phyloP scores from a whole-genome alignment of 306 rosid species.

The Rubus idaeus region DNA sequence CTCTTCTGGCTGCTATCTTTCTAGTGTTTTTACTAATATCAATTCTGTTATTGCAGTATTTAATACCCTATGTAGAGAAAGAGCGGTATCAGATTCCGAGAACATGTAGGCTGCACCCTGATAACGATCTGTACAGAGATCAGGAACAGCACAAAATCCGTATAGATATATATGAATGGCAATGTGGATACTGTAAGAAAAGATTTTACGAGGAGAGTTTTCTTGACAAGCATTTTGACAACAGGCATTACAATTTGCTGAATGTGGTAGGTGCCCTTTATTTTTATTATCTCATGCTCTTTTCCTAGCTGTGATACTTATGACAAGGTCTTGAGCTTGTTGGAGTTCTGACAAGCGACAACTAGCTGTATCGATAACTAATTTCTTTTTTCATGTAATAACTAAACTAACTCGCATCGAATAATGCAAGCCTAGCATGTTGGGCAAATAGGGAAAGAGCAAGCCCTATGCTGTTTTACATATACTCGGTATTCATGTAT shows the following conservation, averaged over 20 bases:
- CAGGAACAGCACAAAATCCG: constrained; percentile 84
- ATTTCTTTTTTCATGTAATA: neutral
- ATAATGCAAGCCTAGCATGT: neutral
- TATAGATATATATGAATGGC: constrained; percentile 76
- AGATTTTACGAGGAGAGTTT: constrained; percentile 76
- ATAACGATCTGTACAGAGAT: constrained; percentile 76
- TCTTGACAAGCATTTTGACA: constrained; percentile 76
- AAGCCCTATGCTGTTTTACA: neutral
- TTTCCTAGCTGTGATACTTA: constrained; percentile 7
- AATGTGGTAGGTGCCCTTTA: constrained; percentile 48
- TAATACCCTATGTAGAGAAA: constrained; percentile 75
- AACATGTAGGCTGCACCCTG: constrained; percentile 72
- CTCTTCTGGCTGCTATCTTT: neutral
- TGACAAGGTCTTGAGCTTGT: neutral
- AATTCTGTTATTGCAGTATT: constrained; percentile 53
- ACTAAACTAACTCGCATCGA: neutral
- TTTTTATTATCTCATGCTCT: constrained; percentile 3
- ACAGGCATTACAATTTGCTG: constrained; percentile 64
- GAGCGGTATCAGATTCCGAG: constrained; percentile 59
- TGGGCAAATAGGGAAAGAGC: neutral
- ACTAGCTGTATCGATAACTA: neutral
- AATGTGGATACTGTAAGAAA: constrained; percentile 91
- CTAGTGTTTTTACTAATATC: neutral
- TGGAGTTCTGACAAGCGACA: neutral
- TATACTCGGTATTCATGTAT: constrained; percentile 1